Evolutionary conservation across 208 protist species (phyloP), one percentile per base, ranked within the genome.

Genomic region (Lotmaria passim): DNA sequence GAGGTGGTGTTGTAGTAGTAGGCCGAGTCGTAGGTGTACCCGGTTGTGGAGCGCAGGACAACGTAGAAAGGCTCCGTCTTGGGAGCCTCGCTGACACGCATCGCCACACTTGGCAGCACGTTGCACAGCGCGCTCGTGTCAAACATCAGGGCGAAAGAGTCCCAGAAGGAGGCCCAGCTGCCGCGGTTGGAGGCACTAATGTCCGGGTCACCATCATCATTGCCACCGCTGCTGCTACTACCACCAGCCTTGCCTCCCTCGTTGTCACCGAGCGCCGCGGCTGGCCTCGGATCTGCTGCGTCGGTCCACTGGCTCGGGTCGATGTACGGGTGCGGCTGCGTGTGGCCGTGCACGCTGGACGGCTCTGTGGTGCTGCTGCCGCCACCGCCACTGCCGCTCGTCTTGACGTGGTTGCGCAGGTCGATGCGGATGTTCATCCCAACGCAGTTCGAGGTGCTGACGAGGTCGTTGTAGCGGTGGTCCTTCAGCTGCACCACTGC

Each of bases 51-150:
- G 44, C 24, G 46, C 30, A 93, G 44, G 19, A 90, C 64, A 14
- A 91, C 55, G 51, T 81, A 85, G 59, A 81, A 86, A 1, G 63
- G 21, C 53, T 70, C 52, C 12, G 63, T 63, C 3, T 50, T 21
- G 30, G 48, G 50, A 5, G 62, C 74, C 23, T 64, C 26, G 11
- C 36, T n/a, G 17, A 87, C 72, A 10, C 85, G 88, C 76, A 93
- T 57, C 7, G 75, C 76, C 7, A 91, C 66, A 24, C 72, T 84
- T n/a, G 81, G 81, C 5, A 86, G 50, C 26, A 90, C 41, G 51
- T 85, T 68, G 62, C 88, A 93, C 52, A 93, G 75, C 17, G 73
- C 67, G 46, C 82, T 89, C 4, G 57, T 89, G 65, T 93, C 88
- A 14, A 93, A 79, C 47, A 91, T 57, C 15, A 69, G 69, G 0